Percentiles rank a stretch among this genome's conserved stretches.
Conservation (phyloP, 371 early-diverging fungal species). For the Mucor piriformis region DNA sequence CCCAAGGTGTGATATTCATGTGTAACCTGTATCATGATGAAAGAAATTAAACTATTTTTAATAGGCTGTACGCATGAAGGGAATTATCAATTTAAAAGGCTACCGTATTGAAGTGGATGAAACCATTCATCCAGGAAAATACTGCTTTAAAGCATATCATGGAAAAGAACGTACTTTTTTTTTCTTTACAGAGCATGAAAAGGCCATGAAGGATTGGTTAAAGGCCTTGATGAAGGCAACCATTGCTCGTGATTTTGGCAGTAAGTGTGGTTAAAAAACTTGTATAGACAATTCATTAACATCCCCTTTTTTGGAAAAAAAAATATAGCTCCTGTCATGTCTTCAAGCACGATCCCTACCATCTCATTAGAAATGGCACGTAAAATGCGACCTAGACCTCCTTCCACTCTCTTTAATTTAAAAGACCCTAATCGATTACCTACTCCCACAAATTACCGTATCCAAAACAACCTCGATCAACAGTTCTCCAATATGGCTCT, state of each 20-base stretch:
- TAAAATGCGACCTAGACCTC: slow-evolving; percentile 66
- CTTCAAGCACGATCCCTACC: slow-evolving; percentile 68
- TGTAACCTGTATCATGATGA: neutral
- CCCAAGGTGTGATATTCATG: slow-evolving; percentile 38
- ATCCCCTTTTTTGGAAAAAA: neutral
- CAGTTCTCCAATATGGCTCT: slow-evolving; percentile 8
- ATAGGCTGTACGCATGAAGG: slow-evolving; percentile 56
- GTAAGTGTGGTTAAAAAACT: no score
- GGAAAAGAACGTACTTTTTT: slow-evolving; percentile 64
- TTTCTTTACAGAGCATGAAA: slow-evolving; percentile 66
- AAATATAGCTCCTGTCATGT: slow-evolving; percentile 63
- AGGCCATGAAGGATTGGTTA: slow-evolving; percentile 62
- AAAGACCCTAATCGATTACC: slow-evolving; percentile 8
- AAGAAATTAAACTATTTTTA: neutral
- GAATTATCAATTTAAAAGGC: slow-evolving; percentile 59
- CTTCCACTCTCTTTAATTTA: slow-evolving; percentile 46
- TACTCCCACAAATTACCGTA: neutral
- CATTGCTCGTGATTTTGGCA: slow-evolving; percentile 59
- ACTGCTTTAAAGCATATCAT: slow-evolving; percentile 70
- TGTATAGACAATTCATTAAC: no score
- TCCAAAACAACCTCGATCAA: slow-evolving; percentile 4
- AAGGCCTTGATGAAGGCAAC: slow-evolving; percentile 75
- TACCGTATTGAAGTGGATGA: slow-evolving; percentile 62
- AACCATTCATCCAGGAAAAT: slow-evolving; percentile 67
- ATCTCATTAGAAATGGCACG: slow-evolving; percentile 65